Conservation (phyloP, 2,329 filamentous ascomycete genomes). For the Exophiala spinifera region DNA sequence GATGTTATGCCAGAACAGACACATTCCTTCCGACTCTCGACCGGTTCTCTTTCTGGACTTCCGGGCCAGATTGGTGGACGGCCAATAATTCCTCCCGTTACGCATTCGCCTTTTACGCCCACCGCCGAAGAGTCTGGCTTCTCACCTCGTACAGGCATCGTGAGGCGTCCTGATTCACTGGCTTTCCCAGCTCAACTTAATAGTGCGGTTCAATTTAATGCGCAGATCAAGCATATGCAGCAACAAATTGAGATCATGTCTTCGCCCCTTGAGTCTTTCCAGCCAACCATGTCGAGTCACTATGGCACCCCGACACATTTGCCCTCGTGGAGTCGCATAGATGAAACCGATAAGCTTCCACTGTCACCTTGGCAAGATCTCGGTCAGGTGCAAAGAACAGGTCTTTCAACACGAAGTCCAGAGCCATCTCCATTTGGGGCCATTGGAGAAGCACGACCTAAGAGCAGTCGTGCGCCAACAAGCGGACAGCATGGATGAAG, state of each 20-base stretch:
- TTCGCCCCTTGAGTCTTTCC: slow-evolving; percentile 17
- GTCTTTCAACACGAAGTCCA: slow-evolving; percentile 6
- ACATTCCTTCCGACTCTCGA: slow-evolving; percentile 21
- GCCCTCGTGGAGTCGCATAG: slow-evolving; percentile 4
- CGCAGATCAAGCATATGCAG: slow-evolving; percentile 8
- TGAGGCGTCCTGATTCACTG: slow-evolving; percentile 12
- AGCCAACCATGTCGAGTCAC: slow-evolving; percentile 16
- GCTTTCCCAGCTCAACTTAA: background rate
- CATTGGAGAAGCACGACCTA: slow-evolving; percentile 38
- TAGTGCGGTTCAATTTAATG: slow-evolving; percentile 14
- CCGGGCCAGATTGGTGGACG: slow-evolving; percentile 13
- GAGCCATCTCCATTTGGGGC: slow-evolving; percentile 34
- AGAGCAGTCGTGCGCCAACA: slow-evolving; percentile 39
- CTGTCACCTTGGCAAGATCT: slow-evolving; percentile 13
- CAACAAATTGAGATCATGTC: slow-evolving; percentile 20
- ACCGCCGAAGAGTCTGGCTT: slow-evolving; percentile 42
- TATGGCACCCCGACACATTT: slow-evolving; percentile 7
- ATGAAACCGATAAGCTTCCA: slow-evolving; percentile 7
- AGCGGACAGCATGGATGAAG: slow-evolving; percentile 48
- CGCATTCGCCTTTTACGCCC: slow-evolving; percentile 45
- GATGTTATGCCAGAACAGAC: slow-evolving; percentile 8
- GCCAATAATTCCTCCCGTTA: slow-evolving; percentile 41
- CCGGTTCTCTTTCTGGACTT: slow-evolving; percentile 8
- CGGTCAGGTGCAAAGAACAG: slow-evolving; percentile 1
- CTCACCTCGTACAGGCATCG: slow-evolving; percentile 35